These are phyloP conservation scores for Neurospora hispaniola DNA, from an alignment of 495 filamentous ascomycete genomes.

Conservation along the genomic window DNA sequence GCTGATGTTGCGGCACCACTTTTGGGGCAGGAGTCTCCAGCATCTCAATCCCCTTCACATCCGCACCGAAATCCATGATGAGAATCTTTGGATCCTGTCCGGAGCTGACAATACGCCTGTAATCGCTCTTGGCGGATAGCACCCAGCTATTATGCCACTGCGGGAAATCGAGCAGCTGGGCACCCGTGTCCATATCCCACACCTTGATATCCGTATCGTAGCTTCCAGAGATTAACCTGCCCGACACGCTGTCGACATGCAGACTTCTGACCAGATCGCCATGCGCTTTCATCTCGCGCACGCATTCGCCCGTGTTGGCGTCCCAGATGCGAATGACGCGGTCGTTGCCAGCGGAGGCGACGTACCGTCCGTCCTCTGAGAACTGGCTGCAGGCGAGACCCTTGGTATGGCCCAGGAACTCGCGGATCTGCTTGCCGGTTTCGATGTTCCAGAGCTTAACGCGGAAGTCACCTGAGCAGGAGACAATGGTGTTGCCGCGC, in stretches of 20 bases:
- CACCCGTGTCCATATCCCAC: conserved; percentile 68
- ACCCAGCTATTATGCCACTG: conserved; percentile 96
- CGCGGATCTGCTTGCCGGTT: conserved; percentile 72
- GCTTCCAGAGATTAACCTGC: conserved; percentile 77
- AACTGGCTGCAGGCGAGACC: conserved; percentile 95
- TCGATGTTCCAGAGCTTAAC: conserved; percentile 93
- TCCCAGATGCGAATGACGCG: conserved; percentile 90
- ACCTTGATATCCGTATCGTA: conserved; percentile 93
- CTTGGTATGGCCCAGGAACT: conserved; percentile 76
- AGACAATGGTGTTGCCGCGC: conserved; percentile 81
- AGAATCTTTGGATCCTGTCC: conserved; percentile 85
- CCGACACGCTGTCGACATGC: conserved; percentile 74
- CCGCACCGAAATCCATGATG: conserved; percentile 79
- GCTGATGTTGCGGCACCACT: neutral
- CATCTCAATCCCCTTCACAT: conserved; percentile 41
- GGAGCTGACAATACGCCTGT: conserved; percentile 82
- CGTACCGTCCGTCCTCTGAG: conserved; percentile 76
- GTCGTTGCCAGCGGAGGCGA: conserved; percentile 90
- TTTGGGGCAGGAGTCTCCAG: conserved; percentile 27
- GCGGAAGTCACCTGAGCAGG: conserved; percentile 82
- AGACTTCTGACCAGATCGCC: conserved; percentile 72
- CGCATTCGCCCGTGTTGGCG: conserved; percentile 73
- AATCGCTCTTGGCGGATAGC: conserved; percentile 87
- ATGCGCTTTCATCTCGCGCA: conserved; percentile 69
- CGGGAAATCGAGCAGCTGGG: conserved; percentile 62